Conservation (phyloP, 805 yeast species). For the Ogataea kodamae region DNA sequence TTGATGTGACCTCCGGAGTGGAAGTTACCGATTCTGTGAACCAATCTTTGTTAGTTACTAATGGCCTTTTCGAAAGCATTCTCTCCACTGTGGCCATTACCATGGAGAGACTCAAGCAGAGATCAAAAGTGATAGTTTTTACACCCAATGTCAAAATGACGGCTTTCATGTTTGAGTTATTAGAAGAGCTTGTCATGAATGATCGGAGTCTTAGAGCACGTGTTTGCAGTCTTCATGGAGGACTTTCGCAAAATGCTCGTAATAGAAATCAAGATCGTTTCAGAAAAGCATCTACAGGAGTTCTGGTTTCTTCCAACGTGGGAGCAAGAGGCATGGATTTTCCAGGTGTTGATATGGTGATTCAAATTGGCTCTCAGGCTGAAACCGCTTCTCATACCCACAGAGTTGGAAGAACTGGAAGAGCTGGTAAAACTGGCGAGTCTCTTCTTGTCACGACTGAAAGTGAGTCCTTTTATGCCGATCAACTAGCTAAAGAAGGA, state of each 20-base stretch:
- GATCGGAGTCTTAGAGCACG: conserved; percentile 15
- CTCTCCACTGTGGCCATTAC: conserved; percentile 55
- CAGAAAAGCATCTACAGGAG: conserved; percentile 40
- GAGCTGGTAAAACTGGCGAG: conserved; percentile 80
- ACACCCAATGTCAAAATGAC: conserved; percentile 74
- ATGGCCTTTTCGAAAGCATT: conserved; percentile 54
- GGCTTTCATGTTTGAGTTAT: conserved; percentile 47
- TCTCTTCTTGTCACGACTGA: conserved; percentile 59
- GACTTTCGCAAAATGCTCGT: conserved; percentile 65
- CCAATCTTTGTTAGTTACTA: conserved; percentile 59
- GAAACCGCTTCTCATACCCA: conserved; percentile 82
- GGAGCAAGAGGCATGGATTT: conserved; percentile 97
- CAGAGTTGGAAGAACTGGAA: conserved; percentile 93
- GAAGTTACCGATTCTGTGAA: conserved; percentile 69
- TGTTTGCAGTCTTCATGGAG: conserved; percentile 57
- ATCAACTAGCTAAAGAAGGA: conserved; percentile 48
- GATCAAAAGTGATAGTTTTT: conserved; percentile 71
- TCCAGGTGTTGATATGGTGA: conserved; percentile 80
- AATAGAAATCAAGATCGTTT: conserved; percentile 30
- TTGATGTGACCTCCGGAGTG: conserved; percentile 74
- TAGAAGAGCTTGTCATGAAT: conserved; percentile 27
- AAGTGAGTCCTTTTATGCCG: conserved; percentile 54
- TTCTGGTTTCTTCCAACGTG: conserved; percentile 84
- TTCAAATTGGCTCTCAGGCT: conserved; percentile 76
- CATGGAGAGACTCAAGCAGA: conserved; percentile 31